These are phyloP conservation scores for Pseudopyrenochaeta lycopersici DNA, from an alignment of 2,329 filamentous ascomycete genomes.

Conservation along the genomic window DNA sequence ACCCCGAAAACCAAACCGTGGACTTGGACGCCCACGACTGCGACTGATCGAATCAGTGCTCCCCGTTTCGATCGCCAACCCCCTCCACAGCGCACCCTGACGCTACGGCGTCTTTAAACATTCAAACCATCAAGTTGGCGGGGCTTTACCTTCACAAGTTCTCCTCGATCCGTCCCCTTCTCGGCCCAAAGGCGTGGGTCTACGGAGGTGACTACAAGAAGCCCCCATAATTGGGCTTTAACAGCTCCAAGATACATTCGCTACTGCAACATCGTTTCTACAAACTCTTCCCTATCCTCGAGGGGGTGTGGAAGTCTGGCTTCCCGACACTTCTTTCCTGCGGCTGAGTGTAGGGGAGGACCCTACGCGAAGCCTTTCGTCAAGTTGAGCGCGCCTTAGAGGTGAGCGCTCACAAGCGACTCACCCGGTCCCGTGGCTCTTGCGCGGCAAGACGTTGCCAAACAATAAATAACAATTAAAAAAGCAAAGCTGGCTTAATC, in stretches of 20 bases:
- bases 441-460: conserved; percentile 39
- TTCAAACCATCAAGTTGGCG: conserved; percentile 89
- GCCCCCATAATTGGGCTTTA: conserved; percentile 84
- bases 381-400: conserved; percentile 61
- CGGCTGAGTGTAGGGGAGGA: conserved; percentile 56
- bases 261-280: conserved; percentile 23
- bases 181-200: conserved; percentile 92
- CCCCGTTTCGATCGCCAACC: conserved; percentile 30
- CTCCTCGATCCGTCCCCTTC: conserved; percentile 85
- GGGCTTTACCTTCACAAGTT: conserved; percentile 76
- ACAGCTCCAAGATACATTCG: conserved; percentile 17
- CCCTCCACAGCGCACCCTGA: conserved; percentile 29
- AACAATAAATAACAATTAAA: conserved; percentile 6
- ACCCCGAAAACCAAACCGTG: conserved; percentile 21
- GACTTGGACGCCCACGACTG: conserved; percentile 27
- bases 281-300: conserved; percentile 29
- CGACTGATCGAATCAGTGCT: conserved; percentile 34
- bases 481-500: conserved; percentile 11
- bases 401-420: conserved; percentile 65
- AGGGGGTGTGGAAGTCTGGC: conserved; percentile 38
- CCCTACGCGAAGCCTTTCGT: conserved; percentile 58
- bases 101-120: conserved; percentile 50
- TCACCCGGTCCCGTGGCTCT: conserved; percentile 50
- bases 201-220: conserved; percentile 93
- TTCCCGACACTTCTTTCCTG: conserved; percentile 28